These are phyloP conservation scores for Mucor saturninus DNA, from an alignment of 371 early-diverging fungal genomes.

Conservation along the genomic window DNA sequence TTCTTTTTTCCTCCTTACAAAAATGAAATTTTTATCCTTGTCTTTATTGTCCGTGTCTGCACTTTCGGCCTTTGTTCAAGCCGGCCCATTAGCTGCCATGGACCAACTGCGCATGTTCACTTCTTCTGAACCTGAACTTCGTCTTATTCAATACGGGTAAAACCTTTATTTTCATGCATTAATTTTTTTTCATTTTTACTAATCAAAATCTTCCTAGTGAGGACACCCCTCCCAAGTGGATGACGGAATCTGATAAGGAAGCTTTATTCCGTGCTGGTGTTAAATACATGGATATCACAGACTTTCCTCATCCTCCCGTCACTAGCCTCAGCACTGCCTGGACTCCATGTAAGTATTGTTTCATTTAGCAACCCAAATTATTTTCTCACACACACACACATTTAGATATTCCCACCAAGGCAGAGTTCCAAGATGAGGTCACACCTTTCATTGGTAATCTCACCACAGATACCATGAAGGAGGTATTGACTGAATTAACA, in stretches of 20 bases:
- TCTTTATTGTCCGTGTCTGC: conserved; percentile 38
- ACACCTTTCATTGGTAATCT: conserved; percentile 60
- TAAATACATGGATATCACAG: conserved; percentile 91
- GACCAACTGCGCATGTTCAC: conserved; percentile 35
- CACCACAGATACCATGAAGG: conserved; percentile 65
- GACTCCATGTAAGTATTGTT: conserved; percentile 32
- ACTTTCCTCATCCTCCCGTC: conserved; percentile 43
- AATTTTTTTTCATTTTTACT: too few relatives aligned
- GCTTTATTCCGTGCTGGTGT: conserved; percentile 68
- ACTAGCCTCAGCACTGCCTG: conserved; percentile 14
- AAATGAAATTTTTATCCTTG: conserved; percentile 29
- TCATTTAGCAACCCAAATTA: not conserved
- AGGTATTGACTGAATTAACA: conserved; percentile 72
- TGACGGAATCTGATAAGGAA: conserved; percentile 67
- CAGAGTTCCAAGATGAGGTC: conserved; percentile 60
- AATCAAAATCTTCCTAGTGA: conserved; percentile 25
- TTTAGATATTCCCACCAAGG: conserved; percentile 49
- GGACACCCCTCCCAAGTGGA: conserved; percentile 63
- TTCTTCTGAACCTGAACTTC: conserved; percentile 31
- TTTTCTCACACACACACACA: not conserved
- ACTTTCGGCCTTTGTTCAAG: conserved; percentile 26
- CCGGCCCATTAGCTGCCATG: conserved; percentile 33
- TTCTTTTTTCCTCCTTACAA: conserved; percentile 7
- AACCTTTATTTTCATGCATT: not conserved
- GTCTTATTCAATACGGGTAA: conserved; percentile 45